Evolutionary conservation across 2,329 filamentous ascomycete species (phyloP).

Genomic region (Botrytis medusae): DNA sequence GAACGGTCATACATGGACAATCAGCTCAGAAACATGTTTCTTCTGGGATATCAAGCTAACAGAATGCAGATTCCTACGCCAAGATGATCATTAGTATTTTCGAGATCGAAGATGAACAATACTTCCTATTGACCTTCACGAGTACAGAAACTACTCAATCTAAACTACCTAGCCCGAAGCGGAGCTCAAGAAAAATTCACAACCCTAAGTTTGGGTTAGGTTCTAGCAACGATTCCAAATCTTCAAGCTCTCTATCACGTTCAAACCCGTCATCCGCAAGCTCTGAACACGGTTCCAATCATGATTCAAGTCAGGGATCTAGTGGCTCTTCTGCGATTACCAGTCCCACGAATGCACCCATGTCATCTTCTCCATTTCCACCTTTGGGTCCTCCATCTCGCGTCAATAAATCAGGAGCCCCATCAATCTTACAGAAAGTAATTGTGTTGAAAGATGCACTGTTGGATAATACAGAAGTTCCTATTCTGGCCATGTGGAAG

Average conservation of each 20-base stretch:
- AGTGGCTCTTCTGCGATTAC: slow-evolving; percentile 43
- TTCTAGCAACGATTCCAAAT: neutral
- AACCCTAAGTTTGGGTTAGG: neutral
- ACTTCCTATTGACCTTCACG: slow-evolving; percentile 75
- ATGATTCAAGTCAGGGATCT: slow-evolving; percentile 29
- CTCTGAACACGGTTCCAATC: slow-evolving; percentile 33
- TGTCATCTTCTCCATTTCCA: slow-evolving; percentile 61
- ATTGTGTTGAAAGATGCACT: slow-evolving; percentile 75
- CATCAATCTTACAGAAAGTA: slow-evolving; percentile 70
- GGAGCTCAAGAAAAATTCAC: slow-evolving; percentile 10
- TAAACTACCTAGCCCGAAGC: slow-evolving; percentile 32
- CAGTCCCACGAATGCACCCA: slow-evolving; percentile 53
- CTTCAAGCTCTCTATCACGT: slow-evolving; percentile 22
- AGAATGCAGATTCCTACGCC: slow-evolving; percentile 51
- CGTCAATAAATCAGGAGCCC: slow-evolving; percentile 54
- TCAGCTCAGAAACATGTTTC: neutral
- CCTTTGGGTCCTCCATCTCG: slow-evolving; percentile 64
- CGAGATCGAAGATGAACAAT: slow-evolving; percentile 66
- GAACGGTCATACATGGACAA: neutral
- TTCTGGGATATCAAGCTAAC: slow-evolving; percentile 25
- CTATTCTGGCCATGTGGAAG: slow-evolving; percentile 78
- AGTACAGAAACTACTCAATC: slow-evolving; percentile 49
- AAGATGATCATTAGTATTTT: slow-evolving; percentile 78
- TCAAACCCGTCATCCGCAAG: slow-evolving; percentile 36
- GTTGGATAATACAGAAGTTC: slow-evolving; percentile 71